phyloP scores from a whole-genome alignment of 2,329 filamentous ascomycete species.

The Penicillium sp. region DNA sequence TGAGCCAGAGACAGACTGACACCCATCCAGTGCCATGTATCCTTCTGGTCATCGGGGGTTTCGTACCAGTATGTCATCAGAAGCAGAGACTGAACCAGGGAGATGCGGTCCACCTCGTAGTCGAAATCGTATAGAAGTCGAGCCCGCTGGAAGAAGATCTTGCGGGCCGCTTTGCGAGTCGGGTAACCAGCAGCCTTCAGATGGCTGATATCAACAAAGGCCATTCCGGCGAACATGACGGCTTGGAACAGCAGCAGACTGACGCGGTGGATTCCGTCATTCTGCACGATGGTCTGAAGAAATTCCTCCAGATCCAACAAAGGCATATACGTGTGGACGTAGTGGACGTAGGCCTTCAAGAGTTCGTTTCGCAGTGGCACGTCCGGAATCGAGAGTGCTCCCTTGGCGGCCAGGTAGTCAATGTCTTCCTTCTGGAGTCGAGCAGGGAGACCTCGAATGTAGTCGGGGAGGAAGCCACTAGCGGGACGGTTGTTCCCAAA shows the following conservation, averaged over 20 bases:
- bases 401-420: slow-evolving; percentile 76
- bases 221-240: slow-evolving; percentile 88
- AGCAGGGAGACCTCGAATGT: slow-evolving; percentile 72
- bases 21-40: slow-evolving; percentile 99
- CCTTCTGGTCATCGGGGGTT: slow-evolving; percentile 92
- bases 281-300: slow-evolving; percentile 54
- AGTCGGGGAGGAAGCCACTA: slow-evolving; percentile 55
- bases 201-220: slow-evolving; percentile 76
- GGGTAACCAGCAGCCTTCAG: slow-evolving; percentile 72
- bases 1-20: slow-evolving; percentile 89
- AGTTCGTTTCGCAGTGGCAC: slow-evolving; percentile 70
- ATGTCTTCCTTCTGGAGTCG: slow-evolving; percentile 78
- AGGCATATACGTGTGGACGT: slow-evolving; percentile 91
- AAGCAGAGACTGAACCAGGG: slow-evolving; percentile 80
- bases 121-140: slow-evolving; percentile 93
- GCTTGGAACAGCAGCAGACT: slow-evolving; percentile 89
- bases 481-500: slow-evolving; percentile 49
- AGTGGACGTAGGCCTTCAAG: slow-evolving; percentile 77
- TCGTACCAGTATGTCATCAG: slow-evolving; percentile 98
- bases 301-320: slow-evolving; percentile 66
- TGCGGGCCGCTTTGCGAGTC: slow-evolving; percentile 74
- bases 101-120: slow-evolving; percentile 83
- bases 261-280: slow-evolving; percentile 65
- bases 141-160: slow-evolving; percentile 82
- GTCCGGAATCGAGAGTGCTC: slow-evolving; percentile 72